Percentiles rank a stretch among this genome's conserved stretches.
Conservation (phyloP, 2,329 filamentous ascomycete genomes). For the Penicillium fuscoglaucum region DNA sequence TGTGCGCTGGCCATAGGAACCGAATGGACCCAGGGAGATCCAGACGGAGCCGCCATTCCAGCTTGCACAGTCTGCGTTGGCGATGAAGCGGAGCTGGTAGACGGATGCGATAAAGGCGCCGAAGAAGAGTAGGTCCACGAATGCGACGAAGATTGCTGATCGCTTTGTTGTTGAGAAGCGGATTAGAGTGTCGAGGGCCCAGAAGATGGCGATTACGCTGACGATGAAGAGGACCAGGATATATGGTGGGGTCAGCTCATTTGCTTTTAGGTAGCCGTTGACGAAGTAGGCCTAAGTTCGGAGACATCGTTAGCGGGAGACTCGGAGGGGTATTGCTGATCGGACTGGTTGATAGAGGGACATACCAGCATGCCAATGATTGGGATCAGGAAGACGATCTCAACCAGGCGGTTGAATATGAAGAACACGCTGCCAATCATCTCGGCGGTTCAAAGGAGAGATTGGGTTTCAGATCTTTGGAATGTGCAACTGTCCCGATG, state of each 20-base stretch:
- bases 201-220: slow-evolving; percentile 60
- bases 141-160: slow-evolving; percentile 60
- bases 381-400: slow-evolving; percentile 64
- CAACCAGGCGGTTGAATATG: slow-evolving; percentile 60
- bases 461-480: slow-evolving; percentile 18
- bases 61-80: slow-evolving; percentile 65
- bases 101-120: slow-evolving; percentile 64
- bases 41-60: slow-evolving; percentile 57
- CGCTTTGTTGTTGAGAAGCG: slow-evolving; percentile 60
- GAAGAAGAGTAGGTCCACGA: slow-evolving; percentile 62
- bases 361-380: slow-evolving; percentile 62
- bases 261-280: slow-evolving; percentile 56
- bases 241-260: slow-evolving; percentile 59
- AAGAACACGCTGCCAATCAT: slow-evolving; percentile 60
- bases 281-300: slow-evolving; percentile 57
- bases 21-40: slow-evolving; percentile 62
- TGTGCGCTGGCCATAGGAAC: slow-evolving; percentile 52
- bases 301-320: not conserved
- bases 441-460: slow-evolving; percentile 12
- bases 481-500: slow-evolving; percentile 17
- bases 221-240: slow-evolving; percentile 67
- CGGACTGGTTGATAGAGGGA: slow-evolving; percentile 1
- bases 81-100: slow-evolving; percentile 58
- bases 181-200: slow-evolving; percentile 62
- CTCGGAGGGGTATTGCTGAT: slow-evolving; percentile 2